Evolutionary conservation across 1,284 basidiomycete species (phyloP), one percentile per base, ranked within the genome.

Genomic region (Naganishia sp.): DNA sequence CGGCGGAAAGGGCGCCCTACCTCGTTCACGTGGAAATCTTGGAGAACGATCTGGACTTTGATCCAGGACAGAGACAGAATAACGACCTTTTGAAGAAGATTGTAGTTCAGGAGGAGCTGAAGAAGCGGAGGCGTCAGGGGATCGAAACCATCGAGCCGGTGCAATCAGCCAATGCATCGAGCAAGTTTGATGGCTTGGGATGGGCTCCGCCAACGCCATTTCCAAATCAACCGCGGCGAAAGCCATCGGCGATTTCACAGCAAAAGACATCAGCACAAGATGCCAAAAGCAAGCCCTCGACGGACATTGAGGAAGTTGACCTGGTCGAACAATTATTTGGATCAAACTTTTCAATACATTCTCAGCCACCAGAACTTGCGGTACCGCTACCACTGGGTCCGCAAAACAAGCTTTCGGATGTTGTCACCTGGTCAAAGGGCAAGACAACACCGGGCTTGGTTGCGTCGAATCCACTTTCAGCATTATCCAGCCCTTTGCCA

Each of bases 1-100:
- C 95, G 43, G 96, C 96, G 2, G 94, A 99, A 78, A 86, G 90
- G 54, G 94, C 93, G 1, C 96, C 96, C 1, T 99, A 92, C 76
- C 83, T 99, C 41, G 84, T 99, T 17, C 85, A 97, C 68, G 87
- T 99, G 65, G 96, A 99, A 80, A 88, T 99, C 57, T 83, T 99
- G 39, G 86, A 88, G 71, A 88, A 88, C 62, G 95, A 99, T 74
- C 84, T 99, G 28, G 91, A 96, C 76, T 99, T 99, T 78, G 92
- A 98, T 74, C 92, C 96, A 0, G 78, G 80, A 11, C 89, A 89
- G 72, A 83, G 94, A 57, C 83, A 85, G 47, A 99, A 99, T 79
- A 88, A 87, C 74, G 93, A 95, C 66, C 82, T 91, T 41, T 80
- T 97, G 63, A 90, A 89, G 76, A 89, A 90, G 74, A 88, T 96